Conservation (phyloP, 139 green algal genomes). For the Closterium sp. region DNA sequence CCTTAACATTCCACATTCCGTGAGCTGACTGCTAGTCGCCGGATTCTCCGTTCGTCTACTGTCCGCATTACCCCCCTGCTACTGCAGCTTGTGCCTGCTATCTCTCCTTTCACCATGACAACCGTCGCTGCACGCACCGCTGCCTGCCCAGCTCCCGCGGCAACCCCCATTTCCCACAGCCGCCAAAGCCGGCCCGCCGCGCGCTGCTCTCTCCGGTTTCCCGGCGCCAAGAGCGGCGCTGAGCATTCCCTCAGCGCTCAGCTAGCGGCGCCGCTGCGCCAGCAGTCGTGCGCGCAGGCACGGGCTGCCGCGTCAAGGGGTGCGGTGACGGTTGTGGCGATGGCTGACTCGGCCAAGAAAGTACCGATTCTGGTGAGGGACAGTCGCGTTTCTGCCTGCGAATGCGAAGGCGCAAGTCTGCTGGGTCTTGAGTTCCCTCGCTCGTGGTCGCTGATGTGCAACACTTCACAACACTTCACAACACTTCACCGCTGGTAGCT, state of each 20-base stretch:
- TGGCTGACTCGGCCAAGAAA: neutral
- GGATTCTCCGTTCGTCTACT: neutral
- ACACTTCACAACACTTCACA: no score
- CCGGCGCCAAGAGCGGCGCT: neutral
- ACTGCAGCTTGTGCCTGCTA: neutral
- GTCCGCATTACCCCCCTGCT: no score
- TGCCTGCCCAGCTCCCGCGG: neutral
- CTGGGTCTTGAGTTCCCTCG: no score
- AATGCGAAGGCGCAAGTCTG: no score
- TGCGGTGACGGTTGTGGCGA: neutral
- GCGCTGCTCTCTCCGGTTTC: neutral
- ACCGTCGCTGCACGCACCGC: neutral
- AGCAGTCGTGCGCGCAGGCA: neutral
- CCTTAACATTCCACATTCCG: no score
- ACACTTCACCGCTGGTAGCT: neutral
- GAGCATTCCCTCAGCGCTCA: neutral
- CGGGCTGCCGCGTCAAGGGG: neutral
- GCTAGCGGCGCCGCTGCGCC: neutral
- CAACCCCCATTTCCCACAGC: neutral
- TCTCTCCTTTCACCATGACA: neutral
- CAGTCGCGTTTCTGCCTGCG: no score
- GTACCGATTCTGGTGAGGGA: neutral
- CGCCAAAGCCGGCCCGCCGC: neutral
- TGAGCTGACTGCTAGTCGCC: neutral
- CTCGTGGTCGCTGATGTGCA: no score